Evolutionary conservation across 192 early-diverging fungal species (phyloP).

Genomic region (Chytriomyces sp.): DNA sequence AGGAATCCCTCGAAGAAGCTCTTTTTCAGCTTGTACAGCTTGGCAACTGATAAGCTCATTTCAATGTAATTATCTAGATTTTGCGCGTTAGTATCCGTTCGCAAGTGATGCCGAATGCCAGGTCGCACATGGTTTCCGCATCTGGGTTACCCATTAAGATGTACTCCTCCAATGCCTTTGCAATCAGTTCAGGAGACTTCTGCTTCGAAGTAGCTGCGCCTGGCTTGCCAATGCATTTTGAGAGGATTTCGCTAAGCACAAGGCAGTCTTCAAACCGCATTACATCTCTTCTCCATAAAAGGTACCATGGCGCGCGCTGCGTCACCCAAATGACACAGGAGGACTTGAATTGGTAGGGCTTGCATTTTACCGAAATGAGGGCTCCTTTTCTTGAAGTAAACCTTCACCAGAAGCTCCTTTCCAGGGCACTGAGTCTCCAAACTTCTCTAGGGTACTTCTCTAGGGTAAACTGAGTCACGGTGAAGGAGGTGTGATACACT

Average conservation of each 20-base stretch:
- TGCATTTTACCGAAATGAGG: conserved; percentile 80
- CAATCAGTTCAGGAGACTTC: conserved; percentile 46
- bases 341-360: conserved; percentile 83
- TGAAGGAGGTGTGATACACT: conserved; percentile 84
- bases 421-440: conserved; percentile 77
- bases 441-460: conserved; percentile 70
- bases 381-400: conserved; percentile 86
- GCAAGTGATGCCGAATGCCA: conserved; percentile 68
- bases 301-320: conserved; percentile 98
- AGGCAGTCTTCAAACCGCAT: conserved; percentile 95
- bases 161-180: conserved; percentile 75
- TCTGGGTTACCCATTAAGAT: conserved; percentile 69
- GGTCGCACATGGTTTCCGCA: conserved; percentile 83
- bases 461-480: conserved; percentile 96
- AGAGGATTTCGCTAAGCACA: conserved; percentile 60
- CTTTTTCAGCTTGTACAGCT: conserved; percentile 69
- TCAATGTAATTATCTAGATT: conserved; percentile 83
- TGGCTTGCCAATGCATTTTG: conserved; percentile 29
- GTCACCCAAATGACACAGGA: conserved; percentile 85
- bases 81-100: neutral
- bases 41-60: conserved; percentile 85
- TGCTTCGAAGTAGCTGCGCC: neutral
- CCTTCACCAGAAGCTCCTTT: conserved; percentile 63
- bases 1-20: conserved; percentile 77
- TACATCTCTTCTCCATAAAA: conserved; percentile 99